phyloP scores from a whole-genome alignment of 495 filamentous ascomycete genomes.

The Xylaria venustula region DNA sequence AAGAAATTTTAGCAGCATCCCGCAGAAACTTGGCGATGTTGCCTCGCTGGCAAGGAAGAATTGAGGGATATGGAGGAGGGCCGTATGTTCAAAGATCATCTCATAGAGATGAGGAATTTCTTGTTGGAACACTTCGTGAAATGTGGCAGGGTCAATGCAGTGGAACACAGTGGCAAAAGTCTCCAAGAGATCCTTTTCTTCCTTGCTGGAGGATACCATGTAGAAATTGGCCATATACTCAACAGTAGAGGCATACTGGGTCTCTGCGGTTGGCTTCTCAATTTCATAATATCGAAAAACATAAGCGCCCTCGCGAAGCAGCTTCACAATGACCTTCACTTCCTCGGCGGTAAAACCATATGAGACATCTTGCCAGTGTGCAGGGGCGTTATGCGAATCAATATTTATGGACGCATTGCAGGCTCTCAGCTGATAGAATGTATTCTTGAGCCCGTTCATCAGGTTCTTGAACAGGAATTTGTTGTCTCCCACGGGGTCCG shows the following conservation, averaged over 20 bases:
- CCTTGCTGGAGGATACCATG: conserved; percentile 85
- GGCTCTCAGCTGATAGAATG: conserved; percentile 89
- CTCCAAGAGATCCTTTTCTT: conserved; percentile 96
- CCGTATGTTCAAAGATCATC: conserved; percentile 96
- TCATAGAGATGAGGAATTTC: conserved; percentile 96
- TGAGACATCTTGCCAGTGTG: conserved; percentile 93
- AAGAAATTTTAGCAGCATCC: conserved; percentile 94
- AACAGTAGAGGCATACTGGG: conserved; percentile 72
- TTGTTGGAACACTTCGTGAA: conserved; percentile 96
- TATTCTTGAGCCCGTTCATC: conserved; percentile 95
- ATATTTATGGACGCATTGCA: conserved; percentile 74
- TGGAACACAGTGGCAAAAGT: conserved; percentile 98
- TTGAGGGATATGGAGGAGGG: conserved; percentile 90
- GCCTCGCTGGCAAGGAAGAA: conserved; percentile 98
- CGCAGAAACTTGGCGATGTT: conserved; percentile 94
- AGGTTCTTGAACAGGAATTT: conserved; percentile 98
- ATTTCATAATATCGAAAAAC: conserved; percentile 96
- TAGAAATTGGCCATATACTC: conserved; percentile 92
- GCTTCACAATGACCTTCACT: conserved; percentile 91
- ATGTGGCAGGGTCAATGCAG: conserved; percentile 96
- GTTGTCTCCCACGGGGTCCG: conserved; percentile 94
- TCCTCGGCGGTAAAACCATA: conserved; percentile 98
- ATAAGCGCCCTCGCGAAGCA: conserved; percentile 93
- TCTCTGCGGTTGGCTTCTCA: conserved; percentile 73
- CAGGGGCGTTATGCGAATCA: conserved; percentile 73